phyloP scores from a whole-genome alignment of 331 rosid species.

The Arachis monticola region DNA sequence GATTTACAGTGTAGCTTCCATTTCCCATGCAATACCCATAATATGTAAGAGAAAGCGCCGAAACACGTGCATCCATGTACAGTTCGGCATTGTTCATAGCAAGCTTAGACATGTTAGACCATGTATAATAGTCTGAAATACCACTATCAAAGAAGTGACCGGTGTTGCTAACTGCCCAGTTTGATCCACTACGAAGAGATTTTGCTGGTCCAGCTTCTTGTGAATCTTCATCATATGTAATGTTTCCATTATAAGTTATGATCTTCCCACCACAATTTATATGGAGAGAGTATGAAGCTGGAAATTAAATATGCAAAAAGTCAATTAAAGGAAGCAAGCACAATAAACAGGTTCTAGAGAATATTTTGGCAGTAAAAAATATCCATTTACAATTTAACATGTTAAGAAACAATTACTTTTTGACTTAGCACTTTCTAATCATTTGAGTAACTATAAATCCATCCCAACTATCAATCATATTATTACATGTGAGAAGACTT shows the following conservation, averaged over 20 bases:
- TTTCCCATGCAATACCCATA: constrained; percentile 68
- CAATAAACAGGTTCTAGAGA: too few species aligned
- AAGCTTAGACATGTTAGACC: constrained; percentile 47
- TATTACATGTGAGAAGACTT: too few species aligned
- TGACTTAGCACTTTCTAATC: too few species aligned
- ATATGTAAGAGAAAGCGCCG: constrained; percentile 61
- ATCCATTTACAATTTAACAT: too few species aligned
- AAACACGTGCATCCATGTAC: constrained; percentile 33
- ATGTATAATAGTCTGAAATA: neutral
- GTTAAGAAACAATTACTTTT: too few species aligned
- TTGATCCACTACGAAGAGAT: neutral
- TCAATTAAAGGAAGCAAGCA: neutral
- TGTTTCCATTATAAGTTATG: constrained; percentile 30
- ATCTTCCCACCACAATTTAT: constrained; percentile 77
- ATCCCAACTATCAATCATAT: too few species aligned
- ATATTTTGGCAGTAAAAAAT: too few species aligned
- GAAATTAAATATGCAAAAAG: too few species aligned
- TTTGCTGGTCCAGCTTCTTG: constrained; percentile 36
- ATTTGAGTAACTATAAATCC: too few species aligned
- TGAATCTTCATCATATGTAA: constrained; percentile 47
- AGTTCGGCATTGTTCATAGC: constrained; percentile 47
- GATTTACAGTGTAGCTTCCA: constrained; percentile 68
- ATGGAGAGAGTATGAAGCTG: constrained; percentile 51
- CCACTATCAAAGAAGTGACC: constrained; percentile 58
- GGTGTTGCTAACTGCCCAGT: constrained; percentile 19